Evolutionary conservation across 176 grass and related monocot species (phyloP).

Genomic region (Raddia distichophylla): DNA sequence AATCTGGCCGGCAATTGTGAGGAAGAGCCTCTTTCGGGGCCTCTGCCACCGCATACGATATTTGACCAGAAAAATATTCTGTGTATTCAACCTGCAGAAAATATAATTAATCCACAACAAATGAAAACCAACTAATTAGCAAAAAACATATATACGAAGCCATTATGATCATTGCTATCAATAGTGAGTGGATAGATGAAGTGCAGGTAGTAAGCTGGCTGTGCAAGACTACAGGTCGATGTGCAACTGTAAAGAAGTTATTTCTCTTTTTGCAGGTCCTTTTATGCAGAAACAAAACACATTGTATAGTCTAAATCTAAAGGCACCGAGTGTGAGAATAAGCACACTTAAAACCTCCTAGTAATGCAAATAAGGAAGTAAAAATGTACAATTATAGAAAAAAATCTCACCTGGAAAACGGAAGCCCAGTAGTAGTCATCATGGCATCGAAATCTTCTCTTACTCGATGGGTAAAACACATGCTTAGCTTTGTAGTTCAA

Average conservation of each 20-base stretch:
- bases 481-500: conserved; percentile 94
- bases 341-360: neutral
- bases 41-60: conserved; percentile 82
- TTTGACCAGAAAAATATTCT: conserved; percentile 95
- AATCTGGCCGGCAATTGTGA: conserved; percentile 78
- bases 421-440: conserved; percentile 99
- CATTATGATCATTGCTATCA: neutral
- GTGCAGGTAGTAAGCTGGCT: neutral
- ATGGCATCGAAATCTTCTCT: conserved; percentile 72
- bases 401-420: conserved; percentile 78
- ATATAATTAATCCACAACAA: conserved; percentile 32
- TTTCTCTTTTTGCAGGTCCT: neutral
- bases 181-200: neutral
- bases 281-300: neutral
- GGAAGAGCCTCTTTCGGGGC: conserved; percentile 91
- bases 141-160: conserved; percentile 7
- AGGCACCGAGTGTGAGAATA: conserved; percentile 15
- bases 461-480: conserved; percentile 77
- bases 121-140: conserved; percentile 25
- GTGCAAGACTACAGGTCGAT: neutral
- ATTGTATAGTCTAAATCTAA: neutral
- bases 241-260: neutral
- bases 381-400: neutral
- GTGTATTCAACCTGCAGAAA: conserved; percentile 82
- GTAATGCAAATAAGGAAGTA: conserved; percentile 4